phyloP scores from a whole-genome alignment of 1,139 yeast genomes.

The Protomyces arabidopsidicola region DNA sequence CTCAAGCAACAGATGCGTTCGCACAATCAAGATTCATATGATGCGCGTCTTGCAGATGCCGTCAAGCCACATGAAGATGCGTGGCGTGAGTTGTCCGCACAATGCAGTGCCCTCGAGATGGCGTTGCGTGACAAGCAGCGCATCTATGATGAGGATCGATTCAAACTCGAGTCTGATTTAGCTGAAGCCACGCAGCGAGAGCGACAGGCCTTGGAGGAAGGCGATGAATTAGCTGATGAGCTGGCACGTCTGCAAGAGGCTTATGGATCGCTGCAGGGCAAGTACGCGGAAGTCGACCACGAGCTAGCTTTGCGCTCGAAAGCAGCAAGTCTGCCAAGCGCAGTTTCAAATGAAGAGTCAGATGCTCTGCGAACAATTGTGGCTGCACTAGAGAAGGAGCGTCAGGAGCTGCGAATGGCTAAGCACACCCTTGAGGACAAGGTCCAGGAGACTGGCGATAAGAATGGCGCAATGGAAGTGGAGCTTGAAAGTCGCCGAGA shows the following conservation, averaged over 20 bases:
- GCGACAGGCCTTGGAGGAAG: background rate
- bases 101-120: background rate
- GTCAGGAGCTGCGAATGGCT: background rate
- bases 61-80: conserved; percentile 14
- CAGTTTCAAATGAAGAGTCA: background rate
- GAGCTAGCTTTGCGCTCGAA: background rate
- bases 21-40: conserved; percentile 15
- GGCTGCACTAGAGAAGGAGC: background rate
- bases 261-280: too few species aligned
- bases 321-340: background rate
- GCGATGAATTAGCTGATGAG: background rate
- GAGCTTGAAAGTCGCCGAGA: conserved; percentile 8
- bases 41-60: conserved; percentile 13
- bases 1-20: conserved; percentile 1
- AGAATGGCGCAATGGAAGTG: background rate
- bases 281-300: background rate
- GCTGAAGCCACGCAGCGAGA: background rate
- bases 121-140: background rate
- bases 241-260: background rate
- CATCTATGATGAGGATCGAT: background rate
- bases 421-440: background rate
- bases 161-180: background rate
- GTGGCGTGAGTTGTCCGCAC: conserved; percentile 8
- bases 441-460: background rate
- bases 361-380: background rate